phyloP scores from a whole-genome alignment of 2,329 filamentous ascomycete species.

The Xylariaceae sp. region DNA sequence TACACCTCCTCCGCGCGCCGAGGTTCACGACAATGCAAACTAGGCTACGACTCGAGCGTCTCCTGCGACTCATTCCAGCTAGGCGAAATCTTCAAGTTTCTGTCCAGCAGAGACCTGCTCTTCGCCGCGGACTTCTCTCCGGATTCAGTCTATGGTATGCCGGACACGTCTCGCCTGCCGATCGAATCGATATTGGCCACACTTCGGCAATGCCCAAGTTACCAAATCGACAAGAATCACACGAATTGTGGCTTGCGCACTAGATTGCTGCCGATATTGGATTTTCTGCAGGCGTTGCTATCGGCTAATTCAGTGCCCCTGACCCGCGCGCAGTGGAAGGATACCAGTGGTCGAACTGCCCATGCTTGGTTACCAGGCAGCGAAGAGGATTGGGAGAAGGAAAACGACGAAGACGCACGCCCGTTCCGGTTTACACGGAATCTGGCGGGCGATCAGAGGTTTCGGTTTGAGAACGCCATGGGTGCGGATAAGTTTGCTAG shows the following conservation, averaged over 20 bases:
- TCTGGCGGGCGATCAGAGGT: constrained; percentile 46
- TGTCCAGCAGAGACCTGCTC: constrained; percentile 57
- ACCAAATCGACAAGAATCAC: constrained; percentile 72
- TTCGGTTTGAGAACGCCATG: constrained; percentile 47
- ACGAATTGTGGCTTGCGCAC: constrained; percentile 68
- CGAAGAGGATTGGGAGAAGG: constrained; percentile 17
- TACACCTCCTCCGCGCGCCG: constrained; percentile 68
- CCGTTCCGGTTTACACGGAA: constrained; percentile 50
- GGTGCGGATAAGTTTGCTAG: constrained; percentile 49
- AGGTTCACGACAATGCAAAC: constrained; percentile 58
- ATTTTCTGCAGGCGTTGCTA: constrained; percentile 58
- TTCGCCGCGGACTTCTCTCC: constrained; percentile 55
- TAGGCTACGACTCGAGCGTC: constrained; percentile 68
- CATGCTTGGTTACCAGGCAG: constrained; percentile 38
- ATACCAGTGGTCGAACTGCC: constrained; percentile 33
- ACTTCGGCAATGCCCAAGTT: constrained; percentile 63
- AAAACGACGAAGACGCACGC: constrained; percentile 16
- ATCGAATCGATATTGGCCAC: constrained; percentile 56
- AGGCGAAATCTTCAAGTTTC: constrained; percentile 72
- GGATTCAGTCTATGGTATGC: constrained; percentile 40
- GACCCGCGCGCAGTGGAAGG: constrained; percentile 44
- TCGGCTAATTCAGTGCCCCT: constrained; percentile 44
- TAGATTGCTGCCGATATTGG: constrained; percentile 61
- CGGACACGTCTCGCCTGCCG: constrained; percentile 54
- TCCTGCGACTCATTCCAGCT: constrained; percentile 77